Base-by-base conservation (phyloP, 345 rosid species). In the Erucastrum elatum region DNA sequence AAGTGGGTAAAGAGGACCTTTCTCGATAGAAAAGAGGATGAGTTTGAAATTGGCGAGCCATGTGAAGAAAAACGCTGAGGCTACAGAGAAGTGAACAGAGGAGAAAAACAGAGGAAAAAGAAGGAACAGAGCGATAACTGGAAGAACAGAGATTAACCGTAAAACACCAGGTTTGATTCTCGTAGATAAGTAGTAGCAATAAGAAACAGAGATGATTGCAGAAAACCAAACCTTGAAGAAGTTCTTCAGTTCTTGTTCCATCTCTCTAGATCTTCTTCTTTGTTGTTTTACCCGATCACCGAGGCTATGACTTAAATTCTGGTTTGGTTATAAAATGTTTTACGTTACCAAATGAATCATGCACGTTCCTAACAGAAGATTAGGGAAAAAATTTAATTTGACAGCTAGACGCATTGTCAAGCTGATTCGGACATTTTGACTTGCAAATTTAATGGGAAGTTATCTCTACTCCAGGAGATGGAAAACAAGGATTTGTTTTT, bases 41-140 rank as follows among this genome's bases (percentile, higher is more conserved):
- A 89, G 88, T 71, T 82, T 87, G 76, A 86, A 87, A 29, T 75
- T 89, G 41, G 85, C 85, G 1, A 83, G 67, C 87, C 86, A 89
- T 31, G 87, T 9, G 11, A 84, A 29, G 34, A 83, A 74, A 39
- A 83, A 75, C 0, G 80, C 51, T 1, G 37, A 27, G 21, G 70
- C 7, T 6, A 60, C 81, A 21, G 17, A 27, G 15, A 71, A 72
- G 7, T 71, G 72, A 61, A 75, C 39, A 67, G 66, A 59, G 29
- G 88, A 82, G 46, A 80, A 68, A 46, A 1, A 51, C 29, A 77
- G 49, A 76, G 89, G 90, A 56, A 79, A 26, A 17, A 73, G 1
- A 26, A 66, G 56, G 76, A 84, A 87, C 68, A 83, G 49, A 70
- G 12, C 69, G 71, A 80, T 31, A 1, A 87, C 46, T 0, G 87